Base-by-base conservation (phyloP, 1,139 yeast species). In the Candida dubliniensis region DNA sequence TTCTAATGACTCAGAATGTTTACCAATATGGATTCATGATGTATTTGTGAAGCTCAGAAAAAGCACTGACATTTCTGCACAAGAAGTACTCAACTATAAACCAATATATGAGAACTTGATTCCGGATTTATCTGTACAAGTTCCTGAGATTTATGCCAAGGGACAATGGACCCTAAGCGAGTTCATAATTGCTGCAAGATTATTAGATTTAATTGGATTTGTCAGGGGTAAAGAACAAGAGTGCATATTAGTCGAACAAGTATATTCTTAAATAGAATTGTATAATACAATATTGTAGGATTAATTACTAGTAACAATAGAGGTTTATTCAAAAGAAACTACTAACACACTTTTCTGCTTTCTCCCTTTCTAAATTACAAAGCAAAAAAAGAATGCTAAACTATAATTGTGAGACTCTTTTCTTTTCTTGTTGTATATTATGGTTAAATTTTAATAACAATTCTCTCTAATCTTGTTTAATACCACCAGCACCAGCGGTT, bases 401-500 rank as follows among this genome's bases (percentile, higher is more conserved):
- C 23, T 18, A 5, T 18, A 18, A 18, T 18, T 18, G 23, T 18
- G 23, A 18, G 23, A 18, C 23, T 18, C 23, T 18, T 18, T 18
- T n/a, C n/a, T 18, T 18, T 18, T 18, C 23, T 18, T 18, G 23
- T 18, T 18, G 23, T 18, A 18, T 27, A 27, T 27, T 9, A 27
- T 27, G 10, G 3, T 27, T 27, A 27, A 10, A 27, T 18, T 25
- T 31, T 10, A 10, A 9, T 31, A 25, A n/a, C 26, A 13, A 38
- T 15, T 9, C 29, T 9, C 15, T 52, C 68, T 83, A 89, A 63
- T 90, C 96, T 67, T 84, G 89, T 78, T 90, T 90, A 67, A 86
- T 76, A 65, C 97, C 97, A 64, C 96, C 97, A 50, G 80, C 65
- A 60, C 96, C 97, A 51, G 90, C 79, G 53, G 75, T 76, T 74